phyloP scores from a whole-genome alignment of 2,329 filamentous ascomycete genomes.

The Dothistroma pini region DNA sequence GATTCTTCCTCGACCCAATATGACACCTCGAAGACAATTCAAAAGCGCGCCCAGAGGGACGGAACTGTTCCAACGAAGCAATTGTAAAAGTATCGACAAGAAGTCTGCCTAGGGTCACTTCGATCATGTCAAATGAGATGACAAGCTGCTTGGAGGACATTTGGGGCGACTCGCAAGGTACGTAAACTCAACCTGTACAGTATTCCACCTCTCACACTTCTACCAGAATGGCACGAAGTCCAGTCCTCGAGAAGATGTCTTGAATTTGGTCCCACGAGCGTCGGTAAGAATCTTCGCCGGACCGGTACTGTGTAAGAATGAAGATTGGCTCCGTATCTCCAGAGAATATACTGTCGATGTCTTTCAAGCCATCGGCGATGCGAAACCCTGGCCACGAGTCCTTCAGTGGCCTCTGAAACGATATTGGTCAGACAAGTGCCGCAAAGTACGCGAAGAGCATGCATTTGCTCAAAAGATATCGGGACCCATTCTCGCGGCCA shows the following conservation, averaged over 20 bases:
- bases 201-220: background rate
- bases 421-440: conserved; percentile 37
- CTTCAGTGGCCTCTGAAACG: conserved; percentile 35
- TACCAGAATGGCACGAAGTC: conserved; percentile 15
- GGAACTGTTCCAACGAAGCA: conserved; percentile 14
- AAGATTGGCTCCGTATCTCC: conserved; percentile 39
- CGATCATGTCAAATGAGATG: conserved; percentile 9
- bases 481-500: conserved; percentile 31
- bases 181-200: background rate
- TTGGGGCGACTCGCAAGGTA: conserved; percentile 8
- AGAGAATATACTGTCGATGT: conserved; percentile 38
- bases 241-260: conserved; percentile 27
- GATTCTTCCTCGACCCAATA: conserved; percentile 3
- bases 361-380: conserved; percentile 34
- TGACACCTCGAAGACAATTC: conserved; percentile 12
- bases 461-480: conserved; percentile 35
- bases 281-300: conserved; percentile 43
- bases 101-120: conserved; percentile 10
- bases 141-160: conserved; percentile 1
- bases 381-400: conserved; percentile 34
- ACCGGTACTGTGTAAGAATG: conserved; percentile 36
- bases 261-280: conserved; percentile 38
- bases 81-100: conserved; percentile 17
- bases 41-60: background rate
- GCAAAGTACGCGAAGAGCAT: conserved; percentile 32